A percentile compares a stretch with the other conserved stretches of the same genome.
These are phyloP conservation scores for Cyberlindnera saturnus DNA, from an alignment of 805 yeast genomes.

Conservation along the genomic window DNA sequence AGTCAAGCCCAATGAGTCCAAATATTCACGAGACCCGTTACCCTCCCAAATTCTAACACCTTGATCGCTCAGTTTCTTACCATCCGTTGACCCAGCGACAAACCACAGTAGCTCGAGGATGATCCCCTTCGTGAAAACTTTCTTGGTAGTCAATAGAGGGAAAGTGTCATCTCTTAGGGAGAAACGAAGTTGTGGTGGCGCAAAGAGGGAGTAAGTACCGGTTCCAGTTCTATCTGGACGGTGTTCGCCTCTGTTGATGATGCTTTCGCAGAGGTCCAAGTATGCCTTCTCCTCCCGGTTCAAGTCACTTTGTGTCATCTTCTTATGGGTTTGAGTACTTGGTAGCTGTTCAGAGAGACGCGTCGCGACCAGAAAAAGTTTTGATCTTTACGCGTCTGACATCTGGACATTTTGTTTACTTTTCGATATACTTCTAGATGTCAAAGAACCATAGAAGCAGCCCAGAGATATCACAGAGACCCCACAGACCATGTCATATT, in stretches of 20 bases:
- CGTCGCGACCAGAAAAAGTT: background rate
- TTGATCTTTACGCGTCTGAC: background rate
- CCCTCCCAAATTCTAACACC: slow-evolving; percentile 99
- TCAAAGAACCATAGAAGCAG: background rate
- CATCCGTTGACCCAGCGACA: slow-evolving; percentile 83
- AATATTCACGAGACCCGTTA: slow-evolving; percentile 87
- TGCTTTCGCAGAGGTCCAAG: slow-evolving; percentile 70
- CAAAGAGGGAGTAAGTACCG: slow-evolving; percentile 86
- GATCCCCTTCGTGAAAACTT: slow-evolving; percentile 84
- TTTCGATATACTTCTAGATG: background rate
- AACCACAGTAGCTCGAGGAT: slow-evolving; percentile 92
- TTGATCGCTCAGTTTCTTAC: slow-evolving; percentile 64
- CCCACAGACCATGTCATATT: slow-evolving; percentile 34
- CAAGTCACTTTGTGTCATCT: slow-evolving; percentile 2
- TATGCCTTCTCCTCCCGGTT: slow-evolving; percentile 73
- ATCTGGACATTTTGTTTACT: background rate
- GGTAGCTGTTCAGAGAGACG: background rate
- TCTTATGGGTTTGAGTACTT: background rate
- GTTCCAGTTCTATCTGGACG: slow-evolving; percentile 98
- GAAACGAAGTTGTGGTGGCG: slow-evolving; percentile 93
- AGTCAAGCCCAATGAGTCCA: slow-evolving; percentile 75
- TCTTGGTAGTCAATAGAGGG: slow-evolving; percentile 90
- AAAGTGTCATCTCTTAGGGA: slow-evolving; percentile 63
- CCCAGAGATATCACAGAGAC: background rate
- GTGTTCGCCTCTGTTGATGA: slow-evolving; percentile 79